Conservation (phyloP, 1,284 basidiomycete genomes). For the Boletellus dicymbophilus region DNA sequence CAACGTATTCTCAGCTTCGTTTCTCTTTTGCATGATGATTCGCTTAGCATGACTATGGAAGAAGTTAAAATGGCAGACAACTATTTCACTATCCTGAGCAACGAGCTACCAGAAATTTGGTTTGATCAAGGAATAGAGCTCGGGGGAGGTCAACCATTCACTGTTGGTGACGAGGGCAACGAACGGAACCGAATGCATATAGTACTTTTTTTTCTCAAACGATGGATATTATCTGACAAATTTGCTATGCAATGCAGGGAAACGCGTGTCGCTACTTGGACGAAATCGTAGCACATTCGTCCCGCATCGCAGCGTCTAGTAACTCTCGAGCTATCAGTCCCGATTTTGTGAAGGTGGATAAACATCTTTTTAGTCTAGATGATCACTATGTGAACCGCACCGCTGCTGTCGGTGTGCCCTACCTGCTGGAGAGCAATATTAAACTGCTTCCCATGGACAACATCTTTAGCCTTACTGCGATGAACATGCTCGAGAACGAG, state of each 20-base stretch:
- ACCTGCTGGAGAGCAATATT: conserved; percentile 59
- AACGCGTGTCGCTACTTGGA: conserved; percentile 32
- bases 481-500: conserved; percentile 45
- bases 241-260: conserved; percentile 14
- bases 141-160: conserved; percentile 62
- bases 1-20: conserved; percentile 50
- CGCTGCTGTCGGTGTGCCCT: conserved; percentile 47
- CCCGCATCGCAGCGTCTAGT: background rate
- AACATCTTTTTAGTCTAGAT: background rate
- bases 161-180: conserved; percentile 57
- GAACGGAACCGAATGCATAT: conserved; percentile 59
- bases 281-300: conserved; percentile 8
- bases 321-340: background rate
- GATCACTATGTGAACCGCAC: conserved; percentile 33
- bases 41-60: conserved; percentile 46
- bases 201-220: conserved; percentile 41
- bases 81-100: conserved; percentile 61
- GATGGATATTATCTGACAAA: background rate
- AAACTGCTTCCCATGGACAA: conserved; percentile 40
- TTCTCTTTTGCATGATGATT: conserved; percentile 39
- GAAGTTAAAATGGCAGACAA: conserved; percentile 71
- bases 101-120: conserved; percentile 53
- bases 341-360: conserved; percentile 14
- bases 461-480: conserved; percentile 27
- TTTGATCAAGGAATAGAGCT: conserved; percentile 63